Percentiles rank a stretch among this genome's conserved stretches.
Conservation (phyloP, 2,329 filamentous ascomycete genomes). For the Fusarium tjaetaba region DNA sequence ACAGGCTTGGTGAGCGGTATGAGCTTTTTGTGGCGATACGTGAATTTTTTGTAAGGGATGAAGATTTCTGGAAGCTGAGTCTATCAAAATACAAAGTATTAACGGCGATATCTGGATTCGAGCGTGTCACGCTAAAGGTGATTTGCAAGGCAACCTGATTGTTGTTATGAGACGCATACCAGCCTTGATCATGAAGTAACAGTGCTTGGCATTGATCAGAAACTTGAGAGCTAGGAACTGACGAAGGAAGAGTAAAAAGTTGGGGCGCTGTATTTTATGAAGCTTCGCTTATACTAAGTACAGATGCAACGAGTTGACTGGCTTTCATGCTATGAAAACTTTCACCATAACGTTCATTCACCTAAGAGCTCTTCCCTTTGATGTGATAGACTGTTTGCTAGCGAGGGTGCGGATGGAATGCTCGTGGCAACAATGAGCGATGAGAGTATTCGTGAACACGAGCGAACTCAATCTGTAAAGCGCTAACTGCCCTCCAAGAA, state of each 20-base stretch:
- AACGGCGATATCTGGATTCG: not conserved
- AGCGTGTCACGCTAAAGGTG: not conserved
- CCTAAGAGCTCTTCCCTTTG: not conserved
- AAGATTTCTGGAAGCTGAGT: not conserved
- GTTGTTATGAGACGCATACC: not conserved
- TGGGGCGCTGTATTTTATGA: not conserved
- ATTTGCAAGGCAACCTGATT: not conserved
- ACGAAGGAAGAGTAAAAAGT: not conserved
- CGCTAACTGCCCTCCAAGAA: not conserved
- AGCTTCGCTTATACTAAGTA: not conserved
- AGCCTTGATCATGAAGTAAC: not conserved
- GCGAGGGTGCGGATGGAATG: too few species aligned
- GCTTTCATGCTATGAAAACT: not conserved
- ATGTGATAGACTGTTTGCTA: not conserved
- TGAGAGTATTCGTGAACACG: not conserved
- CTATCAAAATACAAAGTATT: not conserved
- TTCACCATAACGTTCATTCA: not conserved
- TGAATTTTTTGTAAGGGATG: conserved; percentile 13
- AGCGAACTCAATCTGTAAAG: not conserved
- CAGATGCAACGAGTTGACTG: not conserved
- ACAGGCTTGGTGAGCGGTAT: conserved; percentile 31
- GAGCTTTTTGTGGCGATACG: conserved; percentile 25
- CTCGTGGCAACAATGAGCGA: too few species aligned
- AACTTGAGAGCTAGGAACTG: not conserved
- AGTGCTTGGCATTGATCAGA: not conserved